Base-by-base conservation (phyloP, 768 basidiomycete species). In the Dictyophora rubrovolvata region DNA sequence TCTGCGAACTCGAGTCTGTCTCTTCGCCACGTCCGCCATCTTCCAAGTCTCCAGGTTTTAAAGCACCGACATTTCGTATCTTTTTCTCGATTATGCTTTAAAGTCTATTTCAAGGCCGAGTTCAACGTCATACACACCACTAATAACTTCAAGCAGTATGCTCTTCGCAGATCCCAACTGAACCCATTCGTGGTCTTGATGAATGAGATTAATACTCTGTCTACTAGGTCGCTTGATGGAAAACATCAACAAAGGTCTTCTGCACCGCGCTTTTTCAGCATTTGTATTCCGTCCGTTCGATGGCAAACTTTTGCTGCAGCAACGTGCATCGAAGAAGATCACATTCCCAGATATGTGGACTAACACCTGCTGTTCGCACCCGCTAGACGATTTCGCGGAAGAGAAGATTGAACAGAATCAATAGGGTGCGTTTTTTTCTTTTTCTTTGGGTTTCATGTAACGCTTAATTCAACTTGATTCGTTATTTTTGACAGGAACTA, bases 301-400 rank as follows among this genome's bases (percentile, higher is more conserved):
- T 70, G 96, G 96, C 50, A 89, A 86, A 71, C 79, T 99, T 17
- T 77, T 99, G 23, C 79, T 99, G 49, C 96, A 99, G 70, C 92
- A 93, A 71, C 83, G 96, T 37, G 96, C 96, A 18, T 78, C 85
- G n/a, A 93, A 95, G 75, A 99, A 99, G 77, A 99, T 99, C 69
- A 99, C 96, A 7, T 99, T 99, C 75, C 96, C 96, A 5, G 81
- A 90, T 66, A 93, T 97, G 93, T 99, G 96, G 96, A 99, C 96
- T 34, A 99, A 99, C 73, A 98, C 96, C 8, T 99, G 96, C 70
- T 99, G 95, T 74, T 93, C 91, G 21, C 95, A 99, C 69, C 95
- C 95, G 17, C 77, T 99, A 53, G 85, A 90, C 65, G 96, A 98
- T 73, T 90, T 93, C 64, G 87, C 86, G 62, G 80, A 82, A 63